These are phyloP conservation scores for Clitoria ternatea DNA, from an alignment of 306 rosid genomes.

Conservation along the genomic window DNA sequence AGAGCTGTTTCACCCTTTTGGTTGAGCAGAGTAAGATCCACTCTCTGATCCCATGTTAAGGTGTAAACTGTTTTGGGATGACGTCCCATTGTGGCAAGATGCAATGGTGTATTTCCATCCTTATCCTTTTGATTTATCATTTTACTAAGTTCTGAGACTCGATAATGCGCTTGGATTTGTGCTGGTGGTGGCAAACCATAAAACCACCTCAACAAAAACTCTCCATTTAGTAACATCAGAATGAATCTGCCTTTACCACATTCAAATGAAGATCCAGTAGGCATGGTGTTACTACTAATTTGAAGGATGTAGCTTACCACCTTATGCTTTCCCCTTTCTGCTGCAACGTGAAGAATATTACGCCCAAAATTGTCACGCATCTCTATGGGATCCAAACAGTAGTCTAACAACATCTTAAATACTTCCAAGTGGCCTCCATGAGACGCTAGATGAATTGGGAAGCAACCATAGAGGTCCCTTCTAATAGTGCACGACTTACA, in stretches of 20 bases:
- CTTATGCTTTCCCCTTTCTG: background rate
- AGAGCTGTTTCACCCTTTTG: background rate
- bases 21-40: background rate
- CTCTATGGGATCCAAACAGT: conserved; percentile 4
- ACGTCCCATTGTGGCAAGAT: conserved; percentile 12
- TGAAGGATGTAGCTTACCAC: background rate
- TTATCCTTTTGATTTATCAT: conserved; percentile 26
- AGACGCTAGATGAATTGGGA: conserved; percentile 24
- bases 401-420: background rate
- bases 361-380: background rate
- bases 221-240: too few relatives aligned
- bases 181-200: too few relatives aligned
- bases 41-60: conserved; percentile 12
- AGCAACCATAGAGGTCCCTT: conserved; percentile 1
- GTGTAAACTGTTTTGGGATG: background rate
- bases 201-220: too few relatives aligned
- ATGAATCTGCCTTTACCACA: too few relatives aligned
- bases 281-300: too few relatives aligned
- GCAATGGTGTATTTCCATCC: conserved; percentile 25
- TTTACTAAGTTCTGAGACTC: background rate
- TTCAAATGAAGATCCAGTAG: too few relatives aligned
- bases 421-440: background rate
- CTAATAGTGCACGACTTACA: background rate
- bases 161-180: too few relatives aligned
- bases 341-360: conserved; percentile 24